phyloP scores from a whole-genome alignment of 2,329 filamentous ascomycete species.

The Aspergillus hiratsukae region DNA sequence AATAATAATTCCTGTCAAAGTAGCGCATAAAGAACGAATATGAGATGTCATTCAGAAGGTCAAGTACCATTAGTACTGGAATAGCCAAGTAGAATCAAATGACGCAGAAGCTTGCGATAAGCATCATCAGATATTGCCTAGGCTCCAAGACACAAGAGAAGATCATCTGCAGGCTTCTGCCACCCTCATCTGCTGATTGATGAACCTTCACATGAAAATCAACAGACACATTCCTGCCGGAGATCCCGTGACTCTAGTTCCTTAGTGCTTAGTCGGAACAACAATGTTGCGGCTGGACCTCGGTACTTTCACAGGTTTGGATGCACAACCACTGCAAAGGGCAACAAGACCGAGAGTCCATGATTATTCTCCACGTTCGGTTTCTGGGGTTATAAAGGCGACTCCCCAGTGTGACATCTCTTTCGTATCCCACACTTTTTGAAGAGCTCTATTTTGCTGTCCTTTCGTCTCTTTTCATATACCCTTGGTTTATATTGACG shows the following conservation, averaged over 20 bases:
- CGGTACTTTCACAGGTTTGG: conserved; percentile 26
- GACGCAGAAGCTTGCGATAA: not conserved
- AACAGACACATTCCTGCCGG: not conserved
- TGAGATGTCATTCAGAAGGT: not conserved
- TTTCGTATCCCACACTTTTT: conserved; percentile 6
- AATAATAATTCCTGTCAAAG: not conserved
- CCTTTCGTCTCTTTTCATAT: conserved; percentile 3
- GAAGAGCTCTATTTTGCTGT: not conserved
- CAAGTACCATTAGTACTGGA: not conserved
- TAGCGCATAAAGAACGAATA: too few relatives aligned
- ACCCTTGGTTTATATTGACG: conserved; percentile 11
- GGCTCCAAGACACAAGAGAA: not conserved
- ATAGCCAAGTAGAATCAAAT: not conserved
- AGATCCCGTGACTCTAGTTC: conserved; percentile 21
- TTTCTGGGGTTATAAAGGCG: conserved; percentile 12
- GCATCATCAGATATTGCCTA: not conserved
- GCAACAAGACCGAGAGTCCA: conserved; percentile 14
- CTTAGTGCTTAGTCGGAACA: conserved; percentile 12
- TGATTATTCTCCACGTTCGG: not conserved
- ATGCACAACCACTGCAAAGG: conserved; percentile 9
- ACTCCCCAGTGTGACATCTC: conserved; percentile 3
- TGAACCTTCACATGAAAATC: conserved; percentile 20
- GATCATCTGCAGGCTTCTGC: not conserved
- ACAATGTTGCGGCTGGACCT: conserved; percentile 25
- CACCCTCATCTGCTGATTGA: not conserved